phyloP scores from a whole-genome alignment of 2,329 filamentous ascomycete genomes.

The Pleoardoris graminearum region DNA sequence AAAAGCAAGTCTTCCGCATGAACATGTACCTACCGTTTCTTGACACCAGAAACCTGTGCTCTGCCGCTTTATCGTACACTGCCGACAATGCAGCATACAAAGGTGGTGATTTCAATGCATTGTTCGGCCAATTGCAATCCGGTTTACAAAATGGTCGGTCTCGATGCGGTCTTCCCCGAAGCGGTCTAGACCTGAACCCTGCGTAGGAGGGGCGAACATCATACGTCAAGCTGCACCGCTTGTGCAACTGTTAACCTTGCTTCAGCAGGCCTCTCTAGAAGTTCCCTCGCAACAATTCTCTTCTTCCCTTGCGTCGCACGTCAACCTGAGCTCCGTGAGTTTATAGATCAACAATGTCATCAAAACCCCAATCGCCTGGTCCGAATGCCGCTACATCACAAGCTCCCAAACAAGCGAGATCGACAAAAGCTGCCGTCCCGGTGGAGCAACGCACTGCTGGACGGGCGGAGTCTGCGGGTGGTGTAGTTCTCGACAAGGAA shows the following conservation, averaged over 20 bases:
- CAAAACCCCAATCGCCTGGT: slow-evolving; percentile 31
- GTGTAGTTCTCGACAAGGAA: slow-evolving; percentile 31
- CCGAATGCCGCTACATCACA: slow-evolving; percentile 25
- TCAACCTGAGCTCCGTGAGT: not conserved
- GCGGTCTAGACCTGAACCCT: slow-evolving; percentile 17
- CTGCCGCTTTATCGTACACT: too few species aligned
- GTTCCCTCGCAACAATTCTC: not conserved
- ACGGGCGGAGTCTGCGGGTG: slow-evolving; percentile 36
- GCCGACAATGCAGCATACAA: too few species aligned
- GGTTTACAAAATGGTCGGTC: too few species aligned
- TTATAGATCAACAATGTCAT: slow-evolving; percentile 22
- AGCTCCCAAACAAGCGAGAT: slow-evolving; percentile 24
- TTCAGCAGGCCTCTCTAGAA: slow-evolving; percentile 15
- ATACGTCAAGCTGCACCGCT: slow-evolving; percentile 39
- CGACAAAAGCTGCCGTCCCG: slow-evolving; percentile 25
- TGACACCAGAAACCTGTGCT: too few species aligned
- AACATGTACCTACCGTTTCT: too few species aligned
- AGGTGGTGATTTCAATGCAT: too few species aligned
- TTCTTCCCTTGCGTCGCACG: not conserved
- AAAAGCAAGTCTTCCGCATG: too few species aligned
- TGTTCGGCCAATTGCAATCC: too few species aligned
- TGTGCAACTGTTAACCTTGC: slow-evolving; percentile 36
- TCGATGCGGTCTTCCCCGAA: too few species aligned
- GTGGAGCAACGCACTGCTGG: slow-evolving; percentile 9
- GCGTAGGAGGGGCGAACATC: slow-evolving; percentile 27